Evolutionary conservation across 495 filamentous ascomycete species (phyloP), one percentile per base, ranked within the genome.

Genomic region (Penicillium coprophilum): DNA sequence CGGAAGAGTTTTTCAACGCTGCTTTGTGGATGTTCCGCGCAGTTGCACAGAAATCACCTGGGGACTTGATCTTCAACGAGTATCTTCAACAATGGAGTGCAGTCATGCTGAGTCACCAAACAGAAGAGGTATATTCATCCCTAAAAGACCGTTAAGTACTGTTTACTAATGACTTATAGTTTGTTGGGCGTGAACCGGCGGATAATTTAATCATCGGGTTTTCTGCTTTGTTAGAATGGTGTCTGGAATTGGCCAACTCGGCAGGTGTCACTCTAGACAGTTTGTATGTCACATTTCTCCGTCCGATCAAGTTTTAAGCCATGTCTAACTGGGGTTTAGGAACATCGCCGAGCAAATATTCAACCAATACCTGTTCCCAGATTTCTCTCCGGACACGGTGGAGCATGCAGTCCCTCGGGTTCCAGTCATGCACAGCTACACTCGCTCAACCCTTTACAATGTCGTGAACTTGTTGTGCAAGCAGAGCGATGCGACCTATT

Each of bases 341-440:
- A 68, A 71, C 6, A 76, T 91, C 40, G 78, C 82, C 17, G 79
- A 80, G 47, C 72, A 72, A 13, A 69, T 94, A 15, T 87, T 92
- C 61, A 79, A 73, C 56, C 82, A 76, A 40, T 87, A 89, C 59
- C 79, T 96, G 1, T 93, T 91, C 61, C 87, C 85, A 1, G 80
- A 80, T 8, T 70, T 86, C 21, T 75, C 82, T 3, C 55, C 63
- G 8, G 53, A 69, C 1, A 60, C 59, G 2, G 59, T 62, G 17
- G 54, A 61, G 3, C 45, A 50, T 1, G 59, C 66, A 12, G 59
- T 59, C 19, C 69, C 73, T 21, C 71, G 66, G 34, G 63, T 76
- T 72, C 76, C 83, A 62, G 60, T 84, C 20, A 77, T 78, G 50
- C 81, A 86, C 55, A 73, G 62, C 8, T 53, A 65, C 19, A 88